Evolutionary conservation across 345 rosid genomes (phyloP), one percentile per base, ranked within the genome.

Genomic region (Linum tenue): DNA sequence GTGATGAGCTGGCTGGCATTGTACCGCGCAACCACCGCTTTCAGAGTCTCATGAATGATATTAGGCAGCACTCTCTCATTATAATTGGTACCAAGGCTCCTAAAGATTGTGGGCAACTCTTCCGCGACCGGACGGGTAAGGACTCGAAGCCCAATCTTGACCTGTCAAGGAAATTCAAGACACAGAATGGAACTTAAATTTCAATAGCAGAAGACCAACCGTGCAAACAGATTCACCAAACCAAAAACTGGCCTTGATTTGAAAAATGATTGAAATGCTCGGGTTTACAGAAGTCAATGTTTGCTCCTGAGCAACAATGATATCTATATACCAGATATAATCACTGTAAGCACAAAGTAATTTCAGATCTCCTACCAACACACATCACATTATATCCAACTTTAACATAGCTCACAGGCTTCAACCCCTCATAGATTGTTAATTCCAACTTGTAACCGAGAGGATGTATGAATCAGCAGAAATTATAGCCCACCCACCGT

Each of bases 1-100:
- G 98, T 92, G 62, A 92, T 86, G 60, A 90, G 95, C 79, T 92
- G 97, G 74, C 97, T 92, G 62, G 95, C 98, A 72, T 92, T 92
- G 73, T 88, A 92, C 74, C 88, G 96, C 42, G 97, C 98, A 56
- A 92, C 95, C 58, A 92, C 98, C 50, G 97, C 87, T 77, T 92
- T 92, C 50, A 90, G 69, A 14, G 97, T 90, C 75, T 92, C 98
- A 65, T 92, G 85, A 69, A 90, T 84, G 72, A 92, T 88, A n/a
- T 97, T 88, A 39, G 97, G 96, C 63, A 92, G 80, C 63, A 90
- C 96, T 76, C 95, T 84, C 68, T 90, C 96, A 59, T 81, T 85
- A 73, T 86, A 94, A 62, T 86, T 85, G 80, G 88, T 90, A 35
- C 97, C 97, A 7, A 90, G 82, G 14, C 85, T 81, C 56, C 96